Percentiles rank a stretch among this genome's conserved stretches.
These are phyloP conservation scores for Colletotrichum musicola DNA, from an alignment of 2,329 filamentous ascomycete species.

Conservation along the genomic window DNA sequence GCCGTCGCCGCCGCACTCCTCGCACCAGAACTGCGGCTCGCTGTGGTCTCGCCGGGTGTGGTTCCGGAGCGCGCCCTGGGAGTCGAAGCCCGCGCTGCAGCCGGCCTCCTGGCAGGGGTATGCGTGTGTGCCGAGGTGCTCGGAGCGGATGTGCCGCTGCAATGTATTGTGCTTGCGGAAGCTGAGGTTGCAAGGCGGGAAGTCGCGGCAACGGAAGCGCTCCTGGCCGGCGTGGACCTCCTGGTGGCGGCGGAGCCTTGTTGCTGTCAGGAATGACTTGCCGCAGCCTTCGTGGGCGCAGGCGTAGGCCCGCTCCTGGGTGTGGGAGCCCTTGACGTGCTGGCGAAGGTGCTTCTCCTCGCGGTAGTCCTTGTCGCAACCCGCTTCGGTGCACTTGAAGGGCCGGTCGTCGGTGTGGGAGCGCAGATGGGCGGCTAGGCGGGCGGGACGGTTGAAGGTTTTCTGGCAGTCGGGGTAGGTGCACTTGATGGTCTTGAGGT, in stretches of 20 bases:
- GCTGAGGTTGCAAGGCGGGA: conserved; percentile 77
- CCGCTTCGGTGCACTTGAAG: conserved; percentile 77
- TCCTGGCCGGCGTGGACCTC: conserved; percentile 84
- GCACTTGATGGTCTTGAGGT: conserved; percentile 82
- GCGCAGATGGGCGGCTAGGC: conserved; percentile 82
- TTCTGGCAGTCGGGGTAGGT: conserved; percentile 81
- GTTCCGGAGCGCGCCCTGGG: conserved; percentile 75
- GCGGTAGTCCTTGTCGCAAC: conserved; percentile 86
- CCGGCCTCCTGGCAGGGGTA: conserved; percentile 74
- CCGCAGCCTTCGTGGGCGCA: conserved; percentile 81
- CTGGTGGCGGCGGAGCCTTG: conserved; percentile 80
- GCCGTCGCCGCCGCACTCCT: conserved; percentile 71
- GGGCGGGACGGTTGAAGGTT: conserved; percentile 87
- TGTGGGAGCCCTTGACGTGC: conserved; percentile 87
- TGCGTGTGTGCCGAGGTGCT: conserved; percentile 79
- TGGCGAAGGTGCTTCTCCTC: conserved; percentile 88
- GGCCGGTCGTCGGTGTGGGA: conserved; percentile 89
- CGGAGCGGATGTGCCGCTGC: conserved; percentile 82
- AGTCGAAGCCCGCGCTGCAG: conserved; percentile 81
- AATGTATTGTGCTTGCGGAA: conserved; percentile 92
- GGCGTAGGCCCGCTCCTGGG: conserved; percentile 73
- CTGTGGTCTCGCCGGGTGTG: conserved; percentile 80
- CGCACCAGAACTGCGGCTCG: conserved; percentile 79
- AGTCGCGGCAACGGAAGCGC: conserved; percentile 79
- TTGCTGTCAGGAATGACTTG: conserved; percentile 85